phyloP scores from a whole-genome alignment of 495 filamentous ascomycete genomes.

The Baudoinia panamericana region DNA sequence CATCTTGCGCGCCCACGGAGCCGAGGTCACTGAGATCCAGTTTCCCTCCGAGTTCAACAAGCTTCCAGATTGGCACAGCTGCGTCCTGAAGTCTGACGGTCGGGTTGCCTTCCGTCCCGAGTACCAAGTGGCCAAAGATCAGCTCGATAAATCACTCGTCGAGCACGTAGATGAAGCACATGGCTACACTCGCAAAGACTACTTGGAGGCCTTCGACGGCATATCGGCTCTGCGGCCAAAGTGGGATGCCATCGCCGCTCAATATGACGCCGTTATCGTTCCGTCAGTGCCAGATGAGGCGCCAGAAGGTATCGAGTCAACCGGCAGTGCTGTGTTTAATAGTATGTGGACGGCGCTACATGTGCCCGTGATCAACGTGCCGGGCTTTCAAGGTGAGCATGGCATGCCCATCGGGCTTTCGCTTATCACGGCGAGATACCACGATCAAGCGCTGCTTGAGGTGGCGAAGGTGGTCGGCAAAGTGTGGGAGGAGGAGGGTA shows the following conservation, averaged over 20 bases:
- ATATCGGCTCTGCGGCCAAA: conserved; percentile 34
- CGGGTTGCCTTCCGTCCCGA: conserved; percentile 34
- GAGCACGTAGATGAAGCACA: conserved; percentile 34
- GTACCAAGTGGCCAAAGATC: conserved; percentile 30
- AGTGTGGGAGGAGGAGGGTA: conserved; percentile 32
- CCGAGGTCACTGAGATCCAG: conserved; percentile 35
- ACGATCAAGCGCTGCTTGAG: conserved; percentile 33
- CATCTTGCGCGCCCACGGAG: conserved; percentile 33
- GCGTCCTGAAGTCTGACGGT: conserved; percentile 32
- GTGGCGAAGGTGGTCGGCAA: conserved; percentile 32
- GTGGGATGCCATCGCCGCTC: conserved; percentile 34
- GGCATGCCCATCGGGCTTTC: conserved; percentile 39
- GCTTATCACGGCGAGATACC: conserved; percentile 33
- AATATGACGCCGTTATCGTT: conserved; percentile 37
- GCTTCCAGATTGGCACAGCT: conserved; percentile 30
- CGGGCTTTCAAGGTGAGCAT: conserved; percentile 36
- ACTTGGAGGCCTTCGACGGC: conserved; percentile 34
- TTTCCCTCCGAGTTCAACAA: conserved; percentile 34
- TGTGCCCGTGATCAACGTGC: conserved; percentile 37
- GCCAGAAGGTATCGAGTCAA: conserved; percentile 33
- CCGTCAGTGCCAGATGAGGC: conserved; percentile 39
- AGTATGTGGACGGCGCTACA: conserved; percentile 31
- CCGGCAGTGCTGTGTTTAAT: conserved; percentile 34
- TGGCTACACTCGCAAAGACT: conserved; percentile 29
- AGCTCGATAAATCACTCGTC: conserved; percentile 29